Percentiles rank a stretch among this genome's conserved stretches.
Conservation (phyloP, 169 alveolate species). For the Plasmodium berghei region DNA sequence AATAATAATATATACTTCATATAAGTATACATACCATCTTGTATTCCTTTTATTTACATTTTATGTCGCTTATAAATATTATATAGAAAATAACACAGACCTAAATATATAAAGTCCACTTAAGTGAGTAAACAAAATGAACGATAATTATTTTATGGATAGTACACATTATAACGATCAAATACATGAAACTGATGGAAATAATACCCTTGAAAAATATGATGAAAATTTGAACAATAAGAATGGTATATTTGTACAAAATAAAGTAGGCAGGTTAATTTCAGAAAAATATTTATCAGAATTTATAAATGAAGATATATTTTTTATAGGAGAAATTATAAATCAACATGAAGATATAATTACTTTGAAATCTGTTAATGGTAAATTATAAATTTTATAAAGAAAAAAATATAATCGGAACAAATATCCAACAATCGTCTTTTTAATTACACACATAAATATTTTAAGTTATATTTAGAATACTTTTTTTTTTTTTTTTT, state of each 20-base stretch:
- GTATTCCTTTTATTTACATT: too few relatives aligned
- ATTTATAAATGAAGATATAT: conserved; percentile 48
- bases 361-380: conserved; percentile 52
- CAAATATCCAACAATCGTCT: not conserved
- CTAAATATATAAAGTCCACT: not conserved
- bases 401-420: not conserved
- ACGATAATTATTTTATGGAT: not conserved
- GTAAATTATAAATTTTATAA: conserved; percentile 11
- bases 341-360: conserved; percentile 13
- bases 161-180: not conserved
- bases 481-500: not conserved
- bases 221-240: not conserved
- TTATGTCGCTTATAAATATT: not conserved
- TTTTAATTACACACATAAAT: not conserved
- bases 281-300: conserved; percentile 65
- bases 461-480: not conserved
- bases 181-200: not conserved
- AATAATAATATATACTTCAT: too few relatives aligned
- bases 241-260: not conserved
- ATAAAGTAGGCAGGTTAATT: conserved; percentile 37
- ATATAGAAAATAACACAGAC: not conserved
- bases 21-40: too few relatives aligned
- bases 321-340: conserved; percentile 67
- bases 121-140: not conserved
- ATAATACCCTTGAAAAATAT: not conserved